Percentiles rank a stretch among this genome's conserved stretches.
These are phyloP conservation scores for Mortierella hygrophila DNA, from an alignment of 192 early-diverging fungal genomes.

Conservation along the genomic window DNA sequence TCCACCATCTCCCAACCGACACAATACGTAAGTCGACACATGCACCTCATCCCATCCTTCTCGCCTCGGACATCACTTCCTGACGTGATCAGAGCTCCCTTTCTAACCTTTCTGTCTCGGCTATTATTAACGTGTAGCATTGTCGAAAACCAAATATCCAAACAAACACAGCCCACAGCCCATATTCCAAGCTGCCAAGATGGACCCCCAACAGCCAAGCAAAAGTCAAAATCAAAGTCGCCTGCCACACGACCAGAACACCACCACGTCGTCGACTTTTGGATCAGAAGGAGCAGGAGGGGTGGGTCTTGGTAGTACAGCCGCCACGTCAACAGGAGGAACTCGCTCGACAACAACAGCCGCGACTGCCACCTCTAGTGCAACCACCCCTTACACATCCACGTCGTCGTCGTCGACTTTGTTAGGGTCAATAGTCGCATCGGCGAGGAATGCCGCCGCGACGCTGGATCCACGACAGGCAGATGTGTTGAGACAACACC, in stretches of 20 bases:
- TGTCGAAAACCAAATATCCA: constrained; percentile 1
- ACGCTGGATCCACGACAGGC: constrained; percentile 39
- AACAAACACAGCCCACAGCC: background rate
- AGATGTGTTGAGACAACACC: constrained; percentile 15
- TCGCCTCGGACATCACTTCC: background rate
- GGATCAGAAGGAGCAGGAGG: background rate
- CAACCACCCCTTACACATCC: background rate
- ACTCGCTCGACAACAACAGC: background rate
- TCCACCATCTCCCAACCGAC: background rate
- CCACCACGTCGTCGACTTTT: constrained; percentile 13
- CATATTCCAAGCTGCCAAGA: constrained; percentile 2
- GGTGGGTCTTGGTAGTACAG: background rate
- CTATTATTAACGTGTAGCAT: constrained; percentile 2
- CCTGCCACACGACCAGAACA: background rate
- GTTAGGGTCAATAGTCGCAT: constrained; percentile 23
- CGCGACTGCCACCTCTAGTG: background rate
- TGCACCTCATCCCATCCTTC: background rate
- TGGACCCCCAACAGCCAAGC: constrained; percentile 32
- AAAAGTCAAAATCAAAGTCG: background rate
- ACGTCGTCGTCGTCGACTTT: constrained; percentile 8
- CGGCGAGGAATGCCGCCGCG: constrained; percentile 29
- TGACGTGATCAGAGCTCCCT: background rate
- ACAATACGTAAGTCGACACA: background rate
- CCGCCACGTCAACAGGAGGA: background rate
- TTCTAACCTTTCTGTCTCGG: background rate